Conservation (phyloP, 371 early-diverging fungal genomes). For the Mortierella sp. region DNA sequence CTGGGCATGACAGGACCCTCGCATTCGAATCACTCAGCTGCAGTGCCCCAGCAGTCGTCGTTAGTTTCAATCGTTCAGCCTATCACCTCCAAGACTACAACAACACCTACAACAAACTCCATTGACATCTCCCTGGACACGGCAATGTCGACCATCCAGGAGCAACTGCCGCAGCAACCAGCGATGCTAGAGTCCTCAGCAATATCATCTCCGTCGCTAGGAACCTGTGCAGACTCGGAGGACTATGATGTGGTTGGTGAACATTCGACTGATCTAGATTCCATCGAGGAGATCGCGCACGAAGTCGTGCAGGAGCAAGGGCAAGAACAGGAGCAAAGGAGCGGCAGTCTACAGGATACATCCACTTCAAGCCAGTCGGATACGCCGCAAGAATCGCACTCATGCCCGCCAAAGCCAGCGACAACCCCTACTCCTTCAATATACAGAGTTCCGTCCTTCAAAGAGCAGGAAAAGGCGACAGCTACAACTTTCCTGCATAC, state of each 20-base stretch:
- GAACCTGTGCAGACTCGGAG: not conserved
- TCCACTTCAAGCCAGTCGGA: not conserved
- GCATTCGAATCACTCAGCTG: not conserved
- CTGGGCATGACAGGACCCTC: not conserved
- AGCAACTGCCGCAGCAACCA: not conserved
- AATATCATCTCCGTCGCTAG: not conserved
- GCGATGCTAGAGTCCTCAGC: not conserved
- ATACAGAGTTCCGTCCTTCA: not conserved
- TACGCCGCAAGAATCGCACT: not conserved
- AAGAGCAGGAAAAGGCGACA: constrained; percentile 8
- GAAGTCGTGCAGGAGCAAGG: not conserved
- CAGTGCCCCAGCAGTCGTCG: not conserved
- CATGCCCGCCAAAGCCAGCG: not conserved
- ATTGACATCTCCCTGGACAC: not conserved
- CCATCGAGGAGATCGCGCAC: not conserved
- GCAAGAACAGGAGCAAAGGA: not conserved
- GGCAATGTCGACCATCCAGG: not conserved
- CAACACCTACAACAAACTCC: not conserved
- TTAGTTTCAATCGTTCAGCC: not conserved
- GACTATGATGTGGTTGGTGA: not conserved
- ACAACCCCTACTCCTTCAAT: not conserved
- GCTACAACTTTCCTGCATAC: constrained; percentile 1
- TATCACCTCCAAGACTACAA: not conserved
- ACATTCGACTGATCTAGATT: not conserved
- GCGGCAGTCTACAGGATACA: not conserved